Evolutionary conservation across 345 rosid genomes (phyloP).

Genomic region (Eucalyptus rudis): DNA sequence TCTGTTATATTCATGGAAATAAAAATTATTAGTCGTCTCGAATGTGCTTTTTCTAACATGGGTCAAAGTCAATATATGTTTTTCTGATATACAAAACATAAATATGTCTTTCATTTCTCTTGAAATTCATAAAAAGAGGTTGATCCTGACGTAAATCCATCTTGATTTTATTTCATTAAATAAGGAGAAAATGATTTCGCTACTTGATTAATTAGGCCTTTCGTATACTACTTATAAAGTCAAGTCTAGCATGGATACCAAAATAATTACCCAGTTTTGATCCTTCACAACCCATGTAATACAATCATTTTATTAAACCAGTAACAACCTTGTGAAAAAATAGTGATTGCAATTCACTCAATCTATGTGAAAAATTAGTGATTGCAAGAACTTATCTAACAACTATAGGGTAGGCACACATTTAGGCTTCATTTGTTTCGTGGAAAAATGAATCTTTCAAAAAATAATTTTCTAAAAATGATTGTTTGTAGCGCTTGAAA

Average conservation of each 20-base stretch:
- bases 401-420: background rate
- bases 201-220: background rate
- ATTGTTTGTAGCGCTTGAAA: accelerated
- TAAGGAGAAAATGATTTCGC: background rate
- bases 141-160: accelerated
- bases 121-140: background rate
- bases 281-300: background rate
- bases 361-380: too few species aligned
- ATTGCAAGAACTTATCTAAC: background rate
- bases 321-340: background rate
- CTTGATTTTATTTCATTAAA: background rate
- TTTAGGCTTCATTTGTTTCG: background rate
- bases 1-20: background rate
- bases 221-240: background rate
- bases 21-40: background rate
- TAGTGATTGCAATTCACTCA: background rate
- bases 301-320: background rate
- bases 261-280: background rate
- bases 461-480: background rate
- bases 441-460: background rate
- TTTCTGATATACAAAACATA: background rate
- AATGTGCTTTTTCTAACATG: background rate
- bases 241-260: background rate
- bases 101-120: background rate
- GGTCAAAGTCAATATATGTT: background rate